These are phyloP conservation scores for Nigrospora sphaerica DNA, from an alignment of 2,329 filamentous ascomycete species.

Conservation along the genomic window DNA sequence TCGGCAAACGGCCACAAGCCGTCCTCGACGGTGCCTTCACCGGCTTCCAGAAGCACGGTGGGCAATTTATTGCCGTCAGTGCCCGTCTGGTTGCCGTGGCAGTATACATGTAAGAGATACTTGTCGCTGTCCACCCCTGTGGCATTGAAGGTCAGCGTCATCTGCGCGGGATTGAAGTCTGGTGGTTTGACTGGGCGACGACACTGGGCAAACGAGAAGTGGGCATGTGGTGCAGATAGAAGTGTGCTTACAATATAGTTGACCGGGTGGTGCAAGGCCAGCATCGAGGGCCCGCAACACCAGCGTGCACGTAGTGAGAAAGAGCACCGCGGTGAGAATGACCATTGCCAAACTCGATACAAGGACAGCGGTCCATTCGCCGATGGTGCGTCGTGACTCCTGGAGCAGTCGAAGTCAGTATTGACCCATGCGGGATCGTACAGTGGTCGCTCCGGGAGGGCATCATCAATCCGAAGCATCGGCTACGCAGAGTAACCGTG, in stretches of 20 bases:
- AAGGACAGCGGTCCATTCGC: slow-evolving; percentile 79
- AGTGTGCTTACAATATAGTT: slow-evolving; percentile 46
- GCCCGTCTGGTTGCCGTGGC: slow-evolving; percentile 64
- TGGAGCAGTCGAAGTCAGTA: no score
- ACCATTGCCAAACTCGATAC: slow-evolving; percentile 65
- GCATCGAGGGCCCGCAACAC: slow-evolving; percentile 75
- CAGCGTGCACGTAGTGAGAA: slow-evolving; percentile 74
- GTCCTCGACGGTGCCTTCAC: slow-evolving; percentile 71
- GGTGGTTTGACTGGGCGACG: no score
- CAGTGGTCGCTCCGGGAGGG: no score
- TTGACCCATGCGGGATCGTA: no score
- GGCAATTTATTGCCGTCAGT: slow-evolving; percentile 50
- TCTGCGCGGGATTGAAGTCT: no score
- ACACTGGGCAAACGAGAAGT: no score
- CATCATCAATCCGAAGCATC: no score
- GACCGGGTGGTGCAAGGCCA: slow-evolving; percentile 64
- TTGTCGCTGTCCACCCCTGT: slow-evolving; percentile 68
- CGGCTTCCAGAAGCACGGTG: slow-evolving; percentile 81
- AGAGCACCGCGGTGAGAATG: slow-evolving; percentile 57
- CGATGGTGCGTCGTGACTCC: slow-evolving; percentile 73
- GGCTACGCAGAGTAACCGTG: no score
- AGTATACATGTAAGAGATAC: slow-evolving; percentile 82
- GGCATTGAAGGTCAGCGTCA: no score
- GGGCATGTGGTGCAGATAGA: no score
- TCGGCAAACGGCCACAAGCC: slow-evolving; percentile 76